These are phyloP conservation scores for Claviceps sp. DNA, from an alignment of 2,329 filamentous ascomycete species.

Conservation along the genomic window DNA sequence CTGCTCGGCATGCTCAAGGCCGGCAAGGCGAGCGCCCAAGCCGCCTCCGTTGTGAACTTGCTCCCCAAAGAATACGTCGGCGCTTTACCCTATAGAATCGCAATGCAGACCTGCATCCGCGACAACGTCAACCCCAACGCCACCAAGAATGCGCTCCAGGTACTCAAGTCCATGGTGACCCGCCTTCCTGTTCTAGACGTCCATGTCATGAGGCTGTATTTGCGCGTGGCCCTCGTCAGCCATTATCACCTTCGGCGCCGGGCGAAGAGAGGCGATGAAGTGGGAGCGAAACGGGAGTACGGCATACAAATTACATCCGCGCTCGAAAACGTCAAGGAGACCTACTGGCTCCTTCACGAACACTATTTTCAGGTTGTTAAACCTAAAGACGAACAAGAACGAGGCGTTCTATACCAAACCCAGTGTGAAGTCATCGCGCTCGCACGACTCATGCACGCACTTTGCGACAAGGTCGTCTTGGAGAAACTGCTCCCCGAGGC, in stretches of 20 bases:
- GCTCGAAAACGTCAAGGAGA: slow-evolving; percentile 36
- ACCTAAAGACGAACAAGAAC: slow-evolving; percentile 12
- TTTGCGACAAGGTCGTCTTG: slow-evolving; percentile 29
- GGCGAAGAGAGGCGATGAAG: slow-evolving; percentile 17
- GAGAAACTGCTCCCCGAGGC: slow-evolving; percentile 25
- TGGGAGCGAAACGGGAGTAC: slow-evolving; percentile 27
- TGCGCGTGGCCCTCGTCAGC: slow-evolving; percentile 39
- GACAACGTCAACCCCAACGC: slow-evolving; percentile 65
- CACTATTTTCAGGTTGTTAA: slow-evolving; percentile 20
- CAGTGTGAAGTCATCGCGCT: slow-evolving; percentile 30
- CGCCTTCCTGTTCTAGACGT: slow-evolving; percentile 33
- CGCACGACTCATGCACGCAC: slow-evolving; percentile 31
- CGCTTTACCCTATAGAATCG: slow-evolving; percentile 52
- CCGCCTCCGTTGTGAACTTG: slow-evolving; percentile 42
- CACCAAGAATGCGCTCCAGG: slow-evolving; percentile 47
- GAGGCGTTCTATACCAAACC: slow-evolving; percentile 18
- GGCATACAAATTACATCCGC: slow-evolving; percentile 37
- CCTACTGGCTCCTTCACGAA: slow-evolving; percentile 27
- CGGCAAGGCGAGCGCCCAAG: slow-evolving; percentile 50
- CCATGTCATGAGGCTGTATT: slow-evolving; percentile 37
- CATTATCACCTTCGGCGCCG: slow-evolving; percentile 25
- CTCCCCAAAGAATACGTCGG: slow-evolving; percentile 34
- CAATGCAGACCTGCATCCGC: slow-evolving; percentile 58
- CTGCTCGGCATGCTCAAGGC: slow-evolving; percentile 55
- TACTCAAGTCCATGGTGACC: slow-evolving; percentile 50